Evolutionary conservation across 768 basidiomycete genomes (phyloP).

Genomic region (Naganishia friedmannii): DNA sequence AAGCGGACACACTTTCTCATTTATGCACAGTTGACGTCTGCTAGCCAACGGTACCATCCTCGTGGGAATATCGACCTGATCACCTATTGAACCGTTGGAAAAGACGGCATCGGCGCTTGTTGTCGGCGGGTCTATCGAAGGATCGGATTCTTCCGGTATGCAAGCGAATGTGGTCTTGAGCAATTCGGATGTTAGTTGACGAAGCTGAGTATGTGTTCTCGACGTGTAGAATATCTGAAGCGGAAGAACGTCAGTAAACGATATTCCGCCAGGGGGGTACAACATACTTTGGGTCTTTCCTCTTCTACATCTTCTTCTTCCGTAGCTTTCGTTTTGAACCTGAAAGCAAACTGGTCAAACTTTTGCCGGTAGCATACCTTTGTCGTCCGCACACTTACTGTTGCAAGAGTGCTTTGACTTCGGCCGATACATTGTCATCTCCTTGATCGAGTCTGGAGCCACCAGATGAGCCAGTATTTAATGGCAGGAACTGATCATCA

Average conservation of each 20-base stretch:
- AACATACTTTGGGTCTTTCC: slow-evolving; percentile 47
- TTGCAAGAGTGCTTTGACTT: slow-evolving; percentile 72
- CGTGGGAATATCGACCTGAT: slow-evolving; percentile 33
- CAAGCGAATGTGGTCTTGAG: slow-evolving; percentile 62
- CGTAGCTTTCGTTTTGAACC: slow-evolving; percentile 25
- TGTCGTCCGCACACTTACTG: slow-evolving; percentile 57
- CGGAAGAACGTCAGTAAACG: slow-evolving; percentile 7
- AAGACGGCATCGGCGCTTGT: slow-evolving; percentile 7
- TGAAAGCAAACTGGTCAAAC: not conserved
- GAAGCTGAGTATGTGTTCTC: slow-evolving; percentile 89
- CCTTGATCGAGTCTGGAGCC: slow-evolving; percentile 41
- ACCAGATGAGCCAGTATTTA: slow-evolving; percentile 51
- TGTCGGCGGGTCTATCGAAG: not conserved
- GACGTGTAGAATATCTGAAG: slow-evolving; percentile 80
- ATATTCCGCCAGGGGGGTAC: not conserved
- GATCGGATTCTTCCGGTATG: slow-evolving; percentile 6
- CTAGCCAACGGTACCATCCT: slow-evolving; percentile 84
- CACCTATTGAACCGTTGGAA: not conserved
- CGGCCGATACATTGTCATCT: slow-evolving; percentile 67
- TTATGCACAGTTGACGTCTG: slow-evolving; percentile 87
- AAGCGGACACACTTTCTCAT: slow-evolving; percentile 56
- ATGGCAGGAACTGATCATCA: slow-evolving; percentile 73
- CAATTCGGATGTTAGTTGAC: slow-evolving; percentile 84
- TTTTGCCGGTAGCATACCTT: not conserved
- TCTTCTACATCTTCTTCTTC: slow-evolving; percentile 41